Evolutionary conservation across 2,329 filamentous ascomycete species (phyloP).

Genomic region (Fusarium veterinarium): DNA sequence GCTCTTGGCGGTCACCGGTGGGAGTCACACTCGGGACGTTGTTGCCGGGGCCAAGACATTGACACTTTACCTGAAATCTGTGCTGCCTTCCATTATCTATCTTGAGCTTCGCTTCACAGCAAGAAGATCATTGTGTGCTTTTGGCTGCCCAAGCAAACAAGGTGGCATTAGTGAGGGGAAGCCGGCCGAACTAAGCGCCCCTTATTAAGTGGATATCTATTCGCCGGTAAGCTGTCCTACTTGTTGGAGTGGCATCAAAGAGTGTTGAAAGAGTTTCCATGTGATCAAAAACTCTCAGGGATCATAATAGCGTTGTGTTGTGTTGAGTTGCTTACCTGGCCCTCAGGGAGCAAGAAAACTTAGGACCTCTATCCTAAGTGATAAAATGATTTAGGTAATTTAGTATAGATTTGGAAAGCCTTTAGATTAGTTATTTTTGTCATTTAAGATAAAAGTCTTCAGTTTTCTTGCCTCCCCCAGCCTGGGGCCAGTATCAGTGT

Average conservation of each 20-base stretch:
- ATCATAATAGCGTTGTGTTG: slow-evolving; percentile 18
- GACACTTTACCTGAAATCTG: not conserved
- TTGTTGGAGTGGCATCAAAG: slow-evolving; percentile 16
- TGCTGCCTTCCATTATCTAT: not conserved
- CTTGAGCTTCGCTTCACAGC: slow-evolving; percentile 13
- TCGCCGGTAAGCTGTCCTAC: slow-evolving; percentile 32
- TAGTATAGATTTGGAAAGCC: no score
- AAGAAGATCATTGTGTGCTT: slow-evolving; percentile 17
- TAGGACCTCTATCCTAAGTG: no score
- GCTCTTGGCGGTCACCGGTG: slow-evolving; percentile 20
- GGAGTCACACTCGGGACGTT: slow-evolving; percentile 35
- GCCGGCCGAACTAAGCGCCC: slow-evolving; percentile 31
- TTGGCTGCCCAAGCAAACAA: slow-evolving; percentile 41
- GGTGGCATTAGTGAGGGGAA: slow-evolving; percentile 46
- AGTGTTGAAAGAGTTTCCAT: slow-evolving; percentile 32
- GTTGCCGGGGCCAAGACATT: slow-evolving; percentile 33
- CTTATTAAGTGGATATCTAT: slow-evolving; percentile 40
- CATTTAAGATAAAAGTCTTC: no score
- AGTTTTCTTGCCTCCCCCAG: not conserved
- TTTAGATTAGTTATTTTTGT: no score
- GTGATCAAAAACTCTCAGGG: slow-evolving; percentile 33
- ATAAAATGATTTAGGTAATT: no score
- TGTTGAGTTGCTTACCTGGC: not conserved
- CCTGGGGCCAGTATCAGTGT: slow-evolving; percentile 16
- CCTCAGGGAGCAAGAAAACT: no score